Evolutionary conservation across 257 asterid species (phyloP).

Genomic region (Datura wrightii): DNA sequence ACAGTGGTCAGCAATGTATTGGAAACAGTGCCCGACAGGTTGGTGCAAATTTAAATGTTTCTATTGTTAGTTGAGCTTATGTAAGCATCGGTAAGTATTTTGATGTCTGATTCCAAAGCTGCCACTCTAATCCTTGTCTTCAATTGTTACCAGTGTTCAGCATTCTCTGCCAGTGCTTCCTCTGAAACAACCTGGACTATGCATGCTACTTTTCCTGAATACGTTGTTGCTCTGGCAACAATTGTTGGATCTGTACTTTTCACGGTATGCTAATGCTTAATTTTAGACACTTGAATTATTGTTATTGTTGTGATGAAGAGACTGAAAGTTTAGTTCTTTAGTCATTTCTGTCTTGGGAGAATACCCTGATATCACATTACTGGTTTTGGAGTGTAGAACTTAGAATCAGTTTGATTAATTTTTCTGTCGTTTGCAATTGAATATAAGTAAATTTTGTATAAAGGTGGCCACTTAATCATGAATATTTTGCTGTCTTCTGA

Average conservation of each 20-base stretch:
- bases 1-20: slow-evolving; percentile 70
- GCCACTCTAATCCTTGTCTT: slow-evolving; percentile 30
- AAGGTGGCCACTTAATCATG: slow-evolving; percentile 7
- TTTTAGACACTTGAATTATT: slow-evolving; percentile 9
- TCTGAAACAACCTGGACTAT: slow-evolving; percentile 95
- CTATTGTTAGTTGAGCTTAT: slow-evolving; percentile 29
- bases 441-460: neutral
- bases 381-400: neutral
- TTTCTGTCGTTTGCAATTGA: neutral
- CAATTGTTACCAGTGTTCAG: slow-evolving; percentile 68
- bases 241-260: slow-evolving; percentile 96
- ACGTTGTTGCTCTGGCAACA: slow-evolving; percentile 94
- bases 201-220: slow-evolving; percentile 96
- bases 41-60: slow-evolving; percentile 25
- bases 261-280: slow-evolving; percentile 58
- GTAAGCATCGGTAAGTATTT: neutral
- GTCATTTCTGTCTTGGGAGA: neutral
- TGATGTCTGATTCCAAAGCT: neutral
- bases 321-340: neutral
- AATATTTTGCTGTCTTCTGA: neutral
- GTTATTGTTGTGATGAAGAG: slow-evolving; percentile 3
- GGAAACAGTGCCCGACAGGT: slow-evolving; percentile 81
- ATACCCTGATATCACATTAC: neutral
- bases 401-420: neutral
- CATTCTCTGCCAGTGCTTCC: slow-evolving; percentile 75